Conservation (phyloP, 2,329 filamentous ascomycete species). For the Botrytis fragariae region DNA sequence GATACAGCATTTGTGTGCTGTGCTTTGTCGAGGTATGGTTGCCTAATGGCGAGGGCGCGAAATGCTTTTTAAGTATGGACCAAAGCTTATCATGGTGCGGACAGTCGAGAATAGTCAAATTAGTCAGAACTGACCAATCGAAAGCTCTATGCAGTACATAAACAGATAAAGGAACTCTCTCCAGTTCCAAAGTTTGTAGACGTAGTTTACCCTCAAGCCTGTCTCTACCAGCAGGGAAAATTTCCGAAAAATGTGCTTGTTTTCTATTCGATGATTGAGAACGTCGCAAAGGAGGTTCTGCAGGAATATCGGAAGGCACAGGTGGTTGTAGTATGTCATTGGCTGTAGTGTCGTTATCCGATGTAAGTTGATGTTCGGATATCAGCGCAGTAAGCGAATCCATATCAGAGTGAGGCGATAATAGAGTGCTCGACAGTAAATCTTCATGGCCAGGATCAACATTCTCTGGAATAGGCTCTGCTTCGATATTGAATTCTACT, state of each 20-base stretch:
- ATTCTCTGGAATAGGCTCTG: slow-evolving; percentile 17
- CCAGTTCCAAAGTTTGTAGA: slow-evolving; percentile 71
- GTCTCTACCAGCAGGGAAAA: slow-evolving; percentile 37
- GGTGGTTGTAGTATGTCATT: slow-evolving; percentile 11
- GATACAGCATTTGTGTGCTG: slow-evolving; percentile 50
- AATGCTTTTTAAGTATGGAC: slow-evolving; percentile 66
- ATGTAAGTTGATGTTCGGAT: slow-evolving; percentile 29
- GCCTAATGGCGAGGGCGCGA: slow-evolving; percentile 45
- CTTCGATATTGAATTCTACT: slow-evolving; percentile 26
- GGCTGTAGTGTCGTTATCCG: slow-evolving; percentile 11
- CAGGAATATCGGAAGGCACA: slow-evolving; percentile 10
- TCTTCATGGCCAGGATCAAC: slow-evolving; percentile 15
- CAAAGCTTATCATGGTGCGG: slow-evolving; percentile 71
- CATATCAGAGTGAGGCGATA: slow-evolving; percentile 32
- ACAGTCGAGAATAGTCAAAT: slow-evolving; percentile 71
- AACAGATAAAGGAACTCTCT: slow-evolving; percentile 71
- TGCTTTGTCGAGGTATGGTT: slow-evolving; percentile 35
- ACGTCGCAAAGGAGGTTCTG: slow-evolving; percentile 31
- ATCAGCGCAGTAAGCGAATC: slow-evolving; percentile 34
- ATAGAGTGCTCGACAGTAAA: slow-evolving; percentile 6
- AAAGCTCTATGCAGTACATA: slow-evolving; percentile 67
- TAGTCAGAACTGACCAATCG: slow-evolving; percentile 72
- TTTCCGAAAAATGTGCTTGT: slow-evolving; percentile 32
- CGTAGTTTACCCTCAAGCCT: slow-evolving; percentile 57
- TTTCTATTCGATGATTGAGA: slow-evolving; percentile 30